These are phyloP conservation scores for Tremella yokohamensis DNA, from an alignment of 768 basidiomycete species.

Conservation along the genomic window DNA sequence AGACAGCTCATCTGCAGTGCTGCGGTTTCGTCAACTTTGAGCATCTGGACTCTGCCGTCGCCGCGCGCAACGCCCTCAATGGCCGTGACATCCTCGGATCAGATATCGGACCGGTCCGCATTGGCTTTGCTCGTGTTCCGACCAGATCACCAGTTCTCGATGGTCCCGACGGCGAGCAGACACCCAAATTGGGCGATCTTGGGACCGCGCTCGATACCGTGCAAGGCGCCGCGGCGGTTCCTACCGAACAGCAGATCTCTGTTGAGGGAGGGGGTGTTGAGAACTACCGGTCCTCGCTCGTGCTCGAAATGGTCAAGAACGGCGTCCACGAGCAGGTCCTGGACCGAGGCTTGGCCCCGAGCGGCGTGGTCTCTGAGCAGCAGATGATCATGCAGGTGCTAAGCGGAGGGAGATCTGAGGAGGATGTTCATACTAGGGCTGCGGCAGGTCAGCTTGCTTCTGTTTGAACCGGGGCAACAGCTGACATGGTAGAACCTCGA, in stretches of 20 bases:
- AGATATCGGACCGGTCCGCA: slow-evolving; percentile 93
- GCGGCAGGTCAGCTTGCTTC: slow-evolving; percentile 63
- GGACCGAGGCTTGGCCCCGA: slow-evolving; percentile 54
- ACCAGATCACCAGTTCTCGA: slow-evolving; percentile 59
- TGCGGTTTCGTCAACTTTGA: slow-evolving; percentile 80
- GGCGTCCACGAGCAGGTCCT: slow-evolving; percentile 48
- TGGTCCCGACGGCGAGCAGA: slow-evolving; percentile 55
- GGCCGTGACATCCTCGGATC: slow-evolving; percentile 92
- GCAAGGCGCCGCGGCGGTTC: slow-evolving; percentile 86
- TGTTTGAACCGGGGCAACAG: slow-evolving; percentile 40
- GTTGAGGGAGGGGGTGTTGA: slow-evolving; percentile 71
- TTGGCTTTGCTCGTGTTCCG: slow-evolving; percentile 94
- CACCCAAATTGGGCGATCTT: slow-evolving; percentile 42
- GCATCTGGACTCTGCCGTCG: slow-evolving; percentile 89
- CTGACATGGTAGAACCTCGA: slow-evolving; percentile 65
- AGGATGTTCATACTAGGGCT: slow-evolving; percentile 77
- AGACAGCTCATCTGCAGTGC: slow-evolving; percentile 15
- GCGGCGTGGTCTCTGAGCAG: slow-evolving; percentile 70
- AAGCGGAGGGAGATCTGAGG: slow-evolving; percentile 68
- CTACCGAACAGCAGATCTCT: slow-evolving; percentile 88
- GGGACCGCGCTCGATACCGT: slow-evolving; percentile 61
- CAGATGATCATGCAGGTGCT: slow-evolving; percentile 97
- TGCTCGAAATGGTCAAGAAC: slow-evolving; percentile 46
- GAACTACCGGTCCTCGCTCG: slow-evolving; percentile 87
- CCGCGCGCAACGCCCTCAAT: slow-evolving; percentile 91